Evolutionary conservation across 2,329 filamentous ascomycete species (phyloP), one percentile per base, ranked within the genome.

Genomic region (Colletotrichum lupini): DNA sequence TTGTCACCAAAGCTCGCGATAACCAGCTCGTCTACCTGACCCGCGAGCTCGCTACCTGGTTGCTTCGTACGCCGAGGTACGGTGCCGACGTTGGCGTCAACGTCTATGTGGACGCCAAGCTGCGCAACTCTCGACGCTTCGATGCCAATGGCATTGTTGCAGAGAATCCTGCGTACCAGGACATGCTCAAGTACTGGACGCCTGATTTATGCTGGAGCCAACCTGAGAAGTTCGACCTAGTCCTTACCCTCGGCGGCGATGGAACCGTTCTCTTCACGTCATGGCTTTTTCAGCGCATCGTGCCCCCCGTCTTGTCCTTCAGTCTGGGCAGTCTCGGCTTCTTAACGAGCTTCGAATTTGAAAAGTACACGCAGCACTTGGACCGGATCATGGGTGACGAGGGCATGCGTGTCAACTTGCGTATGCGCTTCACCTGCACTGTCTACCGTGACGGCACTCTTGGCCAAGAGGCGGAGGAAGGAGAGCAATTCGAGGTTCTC

Each of bases 351-450:
- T 97, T 97, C 79, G 91, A 95, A 80, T 99, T 97, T 80, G 91
- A 94, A 74, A 90, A 92, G 77, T 98, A 98, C 87, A 95, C 95
- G 83, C 88, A 93, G 72, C 94, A 97, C 79, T 89, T 99, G 42
- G 93, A 94, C 83, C 92, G 92, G 67, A 90, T 98, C 77, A 97
- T 99, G 95, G 95, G 95, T 74, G 94, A 97, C 70, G 91, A 93
- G 1, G 97, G 97, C 68, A 98, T 99, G 96, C 93, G 96, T 67
- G 96, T 98, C 74, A 98, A 98, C 80, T 87, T 99, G 77, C 95
- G 97, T 77, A 99, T 99, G 97, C 94, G 97, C 75, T 99, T 99
- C 83, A 99, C 97, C 19, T 98, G 96, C 85, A 98, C 97, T 0
- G 95, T 99, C 9, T 98, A 96, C 85, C 93, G 96, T 57, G 89